Percentiles rank a stretch among this genome's conserved stretches.
Conservation (phyloP, 2,329 filamentous ascomycete genomes). For the Pseudogymnoascus verrucosus region DNA sequence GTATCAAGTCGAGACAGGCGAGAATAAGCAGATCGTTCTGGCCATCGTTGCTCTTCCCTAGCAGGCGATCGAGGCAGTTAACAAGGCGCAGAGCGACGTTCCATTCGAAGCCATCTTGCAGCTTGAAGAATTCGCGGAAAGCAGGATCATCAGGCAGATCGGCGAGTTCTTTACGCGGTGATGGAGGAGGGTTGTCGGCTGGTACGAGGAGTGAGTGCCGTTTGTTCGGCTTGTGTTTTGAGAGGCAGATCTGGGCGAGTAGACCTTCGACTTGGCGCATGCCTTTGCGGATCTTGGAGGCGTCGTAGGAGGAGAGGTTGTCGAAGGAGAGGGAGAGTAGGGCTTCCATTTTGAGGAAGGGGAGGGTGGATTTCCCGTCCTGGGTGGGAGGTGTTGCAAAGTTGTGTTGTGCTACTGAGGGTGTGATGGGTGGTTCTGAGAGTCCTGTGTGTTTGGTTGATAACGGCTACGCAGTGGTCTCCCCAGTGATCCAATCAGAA, state of each 20-base stretch:
- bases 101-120: constrained; percentile 97
- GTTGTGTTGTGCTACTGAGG: background rate
- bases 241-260: constrained; percentile 85
- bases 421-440: constrained; percentile 15
- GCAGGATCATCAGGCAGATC: constrained; percentile 75
- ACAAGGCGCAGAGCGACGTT: constrained; percentile 86
- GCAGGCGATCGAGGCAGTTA: constrained; percentile 73
- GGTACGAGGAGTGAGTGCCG: constrained; percentile 24
- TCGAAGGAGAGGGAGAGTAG: constrained; percentile 90
- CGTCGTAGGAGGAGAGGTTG: constrained; percentile 89
- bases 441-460: constrained; percentile 13
- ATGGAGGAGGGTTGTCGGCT: constrained; percentile 33
- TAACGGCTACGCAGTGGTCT: background rate
- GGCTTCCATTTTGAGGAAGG: constrained; percentile 62
- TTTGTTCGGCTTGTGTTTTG: constrained; percentile 22
- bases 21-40: constrained; percentile 85
- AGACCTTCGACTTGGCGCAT: constrained; percentile 89
- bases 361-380: background rate
- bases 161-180: constrained; percentile 50
- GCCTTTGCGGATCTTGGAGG: constrained; percentile 84
- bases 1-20: constrained; percentile 78
- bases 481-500: background rate
- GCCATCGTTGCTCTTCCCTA: constrained; percentile 74
- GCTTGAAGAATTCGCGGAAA: constrained; percentile 90
- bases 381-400: background rate